Conservation (phyloP, 1,139 yeast species). For the Sugiyamaella novakii region DNA sequence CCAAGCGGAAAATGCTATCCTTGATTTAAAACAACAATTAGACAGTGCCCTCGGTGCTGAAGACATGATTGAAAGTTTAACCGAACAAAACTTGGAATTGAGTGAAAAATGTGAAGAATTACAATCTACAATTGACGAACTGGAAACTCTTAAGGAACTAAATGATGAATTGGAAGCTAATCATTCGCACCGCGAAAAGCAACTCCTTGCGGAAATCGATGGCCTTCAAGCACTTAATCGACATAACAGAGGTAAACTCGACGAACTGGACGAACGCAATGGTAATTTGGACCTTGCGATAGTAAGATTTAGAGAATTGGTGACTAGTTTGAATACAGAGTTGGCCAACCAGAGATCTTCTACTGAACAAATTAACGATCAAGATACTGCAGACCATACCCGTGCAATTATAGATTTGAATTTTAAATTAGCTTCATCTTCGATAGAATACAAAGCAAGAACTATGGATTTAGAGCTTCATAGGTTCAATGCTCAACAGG, state of each 20-base stretch:
- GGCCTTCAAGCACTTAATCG: conserved; percentile 41
- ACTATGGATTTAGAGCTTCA: conserved; percentile 38
- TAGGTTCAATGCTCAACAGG: conserved; percentile 35
- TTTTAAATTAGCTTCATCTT: conserved; percentile 34
- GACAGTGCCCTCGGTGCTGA: conserved; percentile 44
- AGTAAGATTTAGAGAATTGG: conserved; percentile 39
- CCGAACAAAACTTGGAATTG: conserved; percentile 56
- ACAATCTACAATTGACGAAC: conserved; percentile 52
- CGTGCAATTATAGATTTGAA: conserved; percentile 36
- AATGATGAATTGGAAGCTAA: conserved; percentile 65
- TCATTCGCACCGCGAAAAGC: conserved; percentile 58
- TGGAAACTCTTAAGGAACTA: conserved; percentile 60
- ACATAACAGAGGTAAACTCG: conserved; percentile 40
- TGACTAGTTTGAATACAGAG: conserved; percentile 37
- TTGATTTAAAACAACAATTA: conserved; percentile 48
- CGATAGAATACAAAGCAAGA: conserved; percentile 31
- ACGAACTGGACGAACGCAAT: conserved; percentile 44
- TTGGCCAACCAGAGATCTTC: conserved; percentile 33
- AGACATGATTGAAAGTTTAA: conserved; percentile 56
- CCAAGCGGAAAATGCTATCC: conserved; percentile 48
- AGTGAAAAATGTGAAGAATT: conserved; percentile 46
- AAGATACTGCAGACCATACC: conserved; percentile 26
- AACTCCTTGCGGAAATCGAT: conserved; percentile 52
- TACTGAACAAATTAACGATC: conserved; percentile 23
- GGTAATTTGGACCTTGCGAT: conserved; percentile 41